Percentiles rank a stretch among this genome's conserved stretches.
These are phyloP conservation scores for Stereocaulon alpinum DNA, from an alignment of 495 filamentous ascomycete genomes.

Conservation along the genomic window DNA sequence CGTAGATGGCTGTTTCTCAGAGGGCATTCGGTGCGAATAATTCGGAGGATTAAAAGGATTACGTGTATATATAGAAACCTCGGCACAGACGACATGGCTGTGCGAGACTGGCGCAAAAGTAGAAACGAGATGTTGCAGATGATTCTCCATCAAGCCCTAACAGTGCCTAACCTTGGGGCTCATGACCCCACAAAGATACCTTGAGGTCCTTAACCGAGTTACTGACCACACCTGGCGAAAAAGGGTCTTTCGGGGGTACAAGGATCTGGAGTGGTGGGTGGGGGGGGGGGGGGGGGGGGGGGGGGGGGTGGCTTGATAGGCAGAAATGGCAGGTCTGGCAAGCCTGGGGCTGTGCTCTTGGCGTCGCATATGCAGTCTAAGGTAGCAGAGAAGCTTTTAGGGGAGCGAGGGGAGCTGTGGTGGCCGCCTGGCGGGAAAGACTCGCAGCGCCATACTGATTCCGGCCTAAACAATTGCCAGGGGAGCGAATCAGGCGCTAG, in stretches of 20 bases:
- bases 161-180: neutral
- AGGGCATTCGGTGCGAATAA: neutral
- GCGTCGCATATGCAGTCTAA: neutral
- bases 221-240: neutral
- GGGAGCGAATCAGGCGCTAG: neutral
- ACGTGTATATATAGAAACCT: conserved; percentile 3
- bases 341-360: neutral
- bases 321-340: neutral
- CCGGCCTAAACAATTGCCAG: neutral
- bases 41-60: neutral
- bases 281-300: neutral
- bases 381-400: neutral
- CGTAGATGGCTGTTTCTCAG: neutral
- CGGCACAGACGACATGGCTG: neutral
- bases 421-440: neutral
- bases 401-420: too few species aligned
- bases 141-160: neutral
- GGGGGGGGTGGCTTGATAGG: neutral
- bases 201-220: neutral
- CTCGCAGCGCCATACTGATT: neutral
- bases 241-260: neutral
- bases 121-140: neutral
- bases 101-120: neutral
- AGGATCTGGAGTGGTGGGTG: neutral
- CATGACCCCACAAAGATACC: neutral